Evolutionary conservation across 2,329 filamentous ascomycete species (phyloP), one percentile per base, ranked within the genome.

Genomic region (Pseudocercospora crystallina): DNA sequence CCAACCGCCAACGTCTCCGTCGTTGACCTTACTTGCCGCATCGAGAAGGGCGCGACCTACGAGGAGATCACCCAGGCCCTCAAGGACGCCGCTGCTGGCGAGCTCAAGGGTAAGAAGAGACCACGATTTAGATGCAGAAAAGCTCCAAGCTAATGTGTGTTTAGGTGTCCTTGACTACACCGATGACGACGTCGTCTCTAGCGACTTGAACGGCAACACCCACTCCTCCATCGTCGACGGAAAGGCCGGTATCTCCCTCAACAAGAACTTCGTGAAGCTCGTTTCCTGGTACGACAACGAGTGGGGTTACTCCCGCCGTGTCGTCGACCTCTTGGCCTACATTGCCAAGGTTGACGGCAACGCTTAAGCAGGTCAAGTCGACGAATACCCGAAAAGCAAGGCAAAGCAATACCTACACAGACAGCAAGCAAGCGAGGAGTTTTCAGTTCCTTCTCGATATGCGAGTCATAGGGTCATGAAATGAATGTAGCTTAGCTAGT

Each of bases 1-100:
- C 94, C 94, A 66, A 97, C 94, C 66, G 78, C 89, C 82, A 97
- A 99, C 83, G 94, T 99, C 76, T 99, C 94, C 67, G 94, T 97
- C 75, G 94, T 99, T 71, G 94, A 99, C 79, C 80, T 99, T 73
- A 99, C 94, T 70, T 84, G 79, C 83, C 91, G 92, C 70, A 81
- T 95, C 66, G 89, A 96, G 85, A 97, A 96, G 87, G 77, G 77
- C 68, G 91, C 89, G 69, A 75, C 75, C 64, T 94, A 94, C 76
- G 90, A 95, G 53, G 79, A 95, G 76, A 97, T 99, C 86, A 97
- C 96, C 86, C 75, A 79, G 59, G 83, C 83, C 74, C 78, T 99
- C 80, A 96, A 76, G 89, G 85, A 84, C 67, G 90, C 92, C 65
- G 79, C 91, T 65, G 80, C 94, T 62, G 87, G 87, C 67, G 77